Evolutionary conservation across 345 rosid genomes (phyloP).

Genomic region (Pistacia atlantica): DNA sequence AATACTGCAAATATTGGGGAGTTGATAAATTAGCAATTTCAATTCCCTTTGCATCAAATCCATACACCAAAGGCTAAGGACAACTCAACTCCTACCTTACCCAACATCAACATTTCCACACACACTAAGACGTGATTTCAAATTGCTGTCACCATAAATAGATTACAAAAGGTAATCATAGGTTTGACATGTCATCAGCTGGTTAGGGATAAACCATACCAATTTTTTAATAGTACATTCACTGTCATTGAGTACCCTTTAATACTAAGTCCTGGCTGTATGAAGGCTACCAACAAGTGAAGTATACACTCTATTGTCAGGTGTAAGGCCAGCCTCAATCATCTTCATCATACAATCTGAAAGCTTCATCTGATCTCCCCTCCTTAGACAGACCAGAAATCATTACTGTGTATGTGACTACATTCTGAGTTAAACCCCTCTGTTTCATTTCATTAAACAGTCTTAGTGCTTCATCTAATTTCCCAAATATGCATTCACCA

Average conservation of each 20-base stretch:
- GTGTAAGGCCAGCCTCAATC: conserved; percentile 54
- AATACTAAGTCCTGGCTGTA: conserved; percentile 16
- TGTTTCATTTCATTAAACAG: conserved; percentile 56
- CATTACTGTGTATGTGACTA: conserved; percentile 61
- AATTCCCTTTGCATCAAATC: background rate
- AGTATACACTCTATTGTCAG: conserved; percentile 71
- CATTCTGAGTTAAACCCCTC: conserved; percentile 49
- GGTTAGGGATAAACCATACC: background rate
- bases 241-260: background rate
- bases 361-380: conserved; percentile 85
- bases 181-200: background rate
- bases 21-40: background rate
- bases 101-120: background rate
- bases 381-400: conserved; percentile 70
- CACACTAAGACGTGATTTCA: background rate
- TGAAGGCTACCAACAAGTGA: conserved; percentile 78
- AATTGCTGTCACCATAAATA: background rate
- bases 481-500: conserved; percentile 70
- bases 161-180: background rate
- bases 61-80: background rate
- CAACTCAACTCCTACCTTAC: background rate
- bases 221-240: background rate
- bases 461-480: conserved; percentile 63
- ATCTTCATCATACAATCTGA: conserved; percentile 70
- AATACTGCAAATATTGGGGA: background rate